These are phyloP conservation scores for Rachicladosporium sp. DNA, from an alignment of 2,329 filamentous ascomycete species.

Conservation along the genomic window DNA sequence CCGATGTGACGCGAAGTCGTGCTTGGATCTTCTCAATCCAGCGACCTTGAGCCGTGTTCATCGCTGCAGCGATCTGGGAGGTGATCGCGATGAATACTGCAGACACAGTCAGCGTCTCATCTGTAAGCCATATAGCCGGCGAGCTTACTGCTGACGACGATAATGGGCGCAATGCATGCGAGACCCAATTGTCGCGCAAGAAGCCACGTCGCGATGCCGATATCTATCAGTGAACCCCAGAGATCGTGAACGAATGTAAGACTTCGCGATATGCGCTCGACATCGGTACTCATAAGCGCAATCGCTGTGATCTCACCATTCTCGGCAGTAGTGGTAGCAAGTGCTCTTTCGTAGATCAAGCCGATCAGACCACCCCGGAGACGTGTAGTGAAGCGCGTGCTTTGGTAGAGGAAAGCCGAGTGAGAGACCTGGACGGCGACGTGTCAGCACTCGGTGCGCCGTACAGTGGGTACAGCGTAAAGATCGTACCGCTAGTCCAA, in stretches of 20 bases:
- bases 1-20: constrained; percentile 30
- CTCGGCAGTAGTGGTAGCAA: constrained; percentile 6
- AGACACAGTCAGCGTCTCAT: too few species aligned
- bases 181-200: constrained; percentile 11
- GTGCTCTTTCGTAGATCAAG: constrained; percentile 8
- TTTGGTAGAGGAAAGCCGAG: constrained; percentile 8
- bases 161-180: constrained; percentile 8
- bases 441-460: too few species aligned
- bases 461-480: too few species aligned
- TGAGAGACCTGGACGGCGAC: constrained; percentile 2
- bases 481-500: constrained; percentile 14
- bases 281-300: constrained; percentile 12
- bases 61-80: constrained; percentile 1
- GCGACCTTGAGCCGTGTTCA: constrained; percentile 19
- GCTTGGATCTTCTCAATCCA: constrained; percentile 35
- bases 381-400: constrained; percentile 11
- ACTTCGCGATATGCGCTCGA: constrained; percentile 8
- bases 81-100: constrained; percentile 3
- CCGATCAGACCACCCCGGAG: constrained; percentile 10
- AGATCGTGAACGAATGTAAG: constrained; percentile 9
- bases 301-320: constrained; percentile 8
- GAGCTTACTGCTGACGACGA: constrained; percentile 4
- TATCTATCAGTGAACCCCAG: constrained; percentile 13
- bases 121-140: too few species aligned
- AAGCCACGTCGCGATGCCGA: constrained; percentile 12